These are phyloP conservation scores for Apiospora sp. DNA, from an alignment of 2,329 filamentous ascomycete genomes.

Conservation along the genomic window DNA sequence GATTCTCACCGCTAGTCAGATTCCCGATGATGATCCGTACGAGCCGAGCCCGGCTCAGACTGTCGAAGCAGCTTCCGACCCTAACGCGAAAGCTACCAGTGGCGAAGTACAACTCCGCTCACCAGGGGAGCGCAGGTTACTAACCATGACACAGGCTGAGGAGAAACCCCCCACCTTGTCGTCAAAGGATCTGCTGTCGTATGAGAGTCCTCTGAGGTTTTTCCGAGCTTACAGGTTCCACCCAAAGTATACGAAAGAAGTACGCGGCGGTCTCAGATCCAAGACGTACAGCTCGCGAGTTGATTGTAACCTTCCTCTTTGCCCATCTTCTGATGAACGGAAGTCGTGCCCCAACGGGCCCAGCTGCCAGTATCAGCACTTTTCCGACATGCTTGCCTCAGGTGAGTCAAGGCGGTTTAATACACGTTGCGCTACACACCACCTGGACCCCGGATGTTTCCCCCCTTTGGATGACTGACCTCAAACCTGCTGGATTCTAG, in stretches of 20 bases:
- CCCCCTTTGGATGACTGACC: conserved; percentile 59
- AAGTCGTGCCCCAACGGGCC: conserved; percentile 74
- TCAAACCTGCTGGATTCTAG: conserved; percentile 54
- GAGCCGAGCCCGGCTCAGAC: conserved; percentile 34
- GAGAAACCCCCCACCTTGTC: conserved; percentile 28
- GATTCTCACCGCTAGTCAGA: conserved; percentile 30
- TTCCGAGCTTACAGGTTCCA: conserved; percentile 94
- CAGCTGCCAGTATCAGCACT: conserved; percentile 82
- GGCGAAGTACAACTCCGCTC: conserved; percentile 44
- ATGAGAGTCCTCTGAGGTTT: conserved; percentile 81
- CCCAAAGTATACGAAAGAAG: conserved; percentile 72
- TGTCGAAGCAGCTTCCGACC: conserved; percentile 24
- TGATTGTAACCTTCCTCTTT: conserved; percentile 76
- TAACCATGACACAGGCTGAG: conserved; percentile 40
- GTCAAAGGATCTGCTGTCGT: conserved; percentile 62
- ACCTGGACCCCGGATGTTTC: conserved; percentile 45
- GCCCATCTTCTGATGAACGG: conserved; percentile 76
- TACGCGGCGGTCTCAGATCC: conserved; percentile 82
- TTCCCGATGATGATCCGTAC: conserved; percentile 34
- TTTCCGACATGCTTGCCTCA: conserved; percentile 73
- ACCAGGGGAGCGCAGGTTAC: conserved; percentile 39
- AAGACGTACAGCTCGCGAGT: conserved; percentile 95
- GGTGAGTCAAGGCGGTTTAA: conserved; percentile 66
- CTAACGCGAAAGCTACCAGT: conserved; percentile 30
- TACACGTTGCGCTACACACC: conserved; percentile 1